A percentile compares a stretch with the other conserved stretches of the same genome.
Evolutionary conservation across 768 basidiomycete species (phyloP).

Genomic region (Tremella yokohamensis): DNA sequence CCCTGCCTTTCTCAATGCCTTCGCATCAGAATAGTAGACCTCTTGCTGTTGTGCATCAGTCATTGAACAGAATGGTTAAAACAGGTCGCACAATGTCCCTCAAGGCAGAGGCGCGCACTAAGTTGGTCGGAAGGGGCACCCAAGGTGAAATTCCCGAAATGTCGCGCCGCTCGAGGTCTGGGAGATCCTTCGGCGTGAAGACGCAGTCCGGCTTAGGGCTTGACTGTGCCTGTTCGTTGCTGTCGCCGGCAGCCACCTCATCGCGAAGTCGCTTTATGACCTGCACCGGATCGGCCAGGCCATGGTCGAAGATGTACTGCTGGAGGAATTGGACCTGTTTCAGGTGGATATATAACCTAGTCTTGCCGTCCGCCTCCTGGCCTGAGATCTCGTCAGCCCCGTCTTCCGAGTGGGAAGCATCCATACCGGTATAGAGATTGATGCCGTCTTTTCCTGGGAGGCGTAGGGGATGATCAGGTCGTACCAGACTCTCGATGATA

Average conservation of each 20-base stretch:
- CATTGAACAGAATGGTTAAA: background rate
- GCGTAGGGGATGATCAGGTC: conserved; percentile 38
- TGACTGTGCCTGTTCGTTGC: background rate
- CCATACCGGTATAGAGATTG: conserved; percentile 37
- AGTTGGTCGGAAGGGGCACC: conserved; percentile 24
- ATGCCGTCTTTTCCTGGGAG: conserved; percentile 20
- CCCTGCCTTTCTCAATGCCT: background rate
- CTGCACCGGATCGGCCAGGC: conserved; percentile 28
- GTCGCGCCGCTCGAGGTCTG: background rate
- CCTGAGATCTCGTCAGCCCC: conserved; percentile 8
- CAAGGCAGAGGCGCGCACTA: conserved; percentile 5
- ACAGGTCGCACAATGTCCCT: background rate
- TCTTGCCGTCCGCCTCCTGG: conserved; percentile 14
- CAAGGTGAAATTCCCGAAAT: conserved; percentile 17
- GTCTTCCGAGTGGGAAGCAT: background rate
- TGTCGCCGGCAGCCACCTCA: background rate
- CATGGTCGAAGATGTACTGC: conserved; percentile 42
- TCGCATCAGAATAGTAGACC: background rate
- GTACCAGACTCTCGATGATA: conserved; percentile 14
- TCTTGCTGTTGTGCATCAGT: background rate
- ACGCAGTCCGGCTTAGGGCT: conserved; percentile 3
- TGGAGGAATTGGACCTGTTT: conserved; percentile 46
- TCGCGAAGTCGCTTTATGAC: background rate
- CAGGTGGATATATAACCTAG: conserved; percentile 30
- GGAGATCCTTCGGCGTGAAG: conserved; percentile 3